Base-by-base conservation (phyloP, 768 basidiomycete genomes). In the Boletus vinaceobasis region DNA sequence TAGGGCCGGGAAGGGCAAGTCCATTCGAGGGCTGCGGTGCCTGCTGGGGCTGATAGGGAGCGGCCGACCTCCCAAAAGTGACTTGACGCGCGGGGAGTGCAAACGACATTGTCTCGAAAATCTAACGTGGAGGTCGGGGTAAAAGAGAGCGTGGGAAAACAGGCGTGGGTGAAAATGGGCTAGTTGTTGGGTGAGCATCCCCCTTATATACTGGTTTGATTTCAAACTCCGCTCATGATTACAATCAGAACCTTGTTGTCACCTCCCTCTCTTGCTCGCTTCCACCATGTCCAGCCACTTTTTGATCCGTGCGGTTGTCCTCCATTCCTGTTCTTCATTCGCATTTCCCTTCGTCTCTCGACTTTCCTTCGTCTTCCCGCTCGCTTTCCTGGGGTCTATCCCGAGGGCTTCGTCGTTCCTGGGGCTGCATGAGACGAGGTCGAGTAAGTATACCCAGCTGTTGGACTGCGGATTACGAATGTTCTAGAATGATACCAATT, bases 31-130 rank as follows among this genome's bases (percentile, higher is more conserved):
- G 23, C 63, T 78, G 71, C 11, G 74, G 64, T 10, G 73, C 56
- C 43, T 75, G 76, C 58, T 74, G 79, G 8, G 75, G 74, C 43
- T 77, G 73, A 33, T 73, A 70, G 9, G 76, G 65, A 45, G 73
- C 76, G 58, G 79, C 83, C 48, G 86, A 74, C 55, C 88, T 82
- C 52, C 85, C 86, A 65, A 90, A 88, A 50, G 83, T 89, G 61
- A 90, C 81, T 64, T 87, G 88, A 64, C 88, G 88, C 57, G 88
- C 82, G 58, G 88, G 87, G 50, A 90, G 78, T 33, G 85, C 84
- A 65, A 86, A 87, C 44, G 79, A 80, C 79, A 80, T 79, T 29
- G 44, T 48, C 19, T 38, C 29, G 2, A 52, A 63, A 57, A 52
- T 43, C 37, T 48, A 36, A 61, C 17, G 58, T 61, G 50, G 56